Percentiles rank a stretch among this genome's conserved stretches.
Conservation (phyloP, 225 moss, liverwort and hornwort genomes). For the Ulota crispa region DNA sequence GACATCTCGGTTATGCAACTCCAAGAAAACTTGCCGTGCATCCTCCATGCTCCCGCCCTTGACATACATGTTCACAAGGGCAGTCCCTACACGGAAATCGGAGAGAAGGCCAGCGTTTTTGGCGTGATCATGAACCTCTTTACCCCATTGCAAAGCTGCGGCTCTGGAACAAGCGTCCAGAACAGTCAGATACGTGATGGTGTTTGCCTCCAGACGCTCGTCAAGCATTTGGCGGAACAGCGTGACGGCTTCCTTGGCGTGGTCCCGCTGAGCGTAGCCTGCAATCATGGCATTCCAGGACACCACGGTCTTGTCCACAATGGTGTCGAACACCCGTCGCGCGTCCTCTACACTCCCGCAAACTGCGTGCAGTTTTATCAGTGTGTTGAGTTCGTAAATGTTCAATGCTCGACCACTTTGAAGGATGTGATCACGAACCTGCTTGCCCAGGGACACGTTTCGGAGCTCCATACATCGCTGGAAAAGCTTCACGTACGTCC, state of each 20-base stretch:
- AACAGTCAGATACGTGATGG: conserved; percentile 27
- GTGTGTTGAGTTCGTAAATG: conserved; percentile 36
- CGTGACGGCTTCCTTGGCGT: conserved; percentile 24
- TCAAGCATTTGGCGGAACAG: conserved; percentile 42
- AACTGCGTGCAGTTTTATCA: conserved; percentile 38
- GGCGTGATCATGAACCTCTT: conserved; percentile 26
- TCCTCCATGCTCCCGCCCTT: conserved; percentile 37
- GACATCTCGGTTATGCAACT: conserved; percentile 13
- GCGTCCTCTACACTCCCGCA: conserved; percentile 39
- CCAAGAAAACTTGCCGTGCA: conserved; percentile 30
- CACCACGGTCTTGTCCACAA: conserved; percentile 27
- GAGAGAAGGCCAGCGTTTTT: conserved; percentile 20
- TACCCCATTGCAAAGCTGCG: conserved; percentile 21
- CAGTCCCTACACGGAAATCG: conserved; percentile 38
- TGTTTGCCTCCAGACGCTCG: conserved; percentile 30
- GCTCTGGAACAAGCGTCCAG: conserved; percentile 37
- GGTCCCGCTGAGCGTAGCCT: conserved; percentile 36
- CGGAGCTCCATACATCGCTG: conserved; percentile 36
- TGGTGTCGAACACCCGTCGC: conserved; percentile 33
- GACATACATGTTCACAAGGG: conserved; percentile 41
- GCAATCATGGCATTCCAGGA: conserved; percentile 46
- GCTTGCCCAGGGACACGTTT: conserved; percentile 23
- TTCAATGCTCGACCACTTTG: conserved; percentile 37
- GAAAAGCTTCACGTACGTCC: conserved; percentile 40
- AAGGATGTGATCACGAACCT: conserved; percentile 41